phyloP scores from a whole-genome alignment of 192 early-diverging fungal species.

The Backusella sp. region DNA sequence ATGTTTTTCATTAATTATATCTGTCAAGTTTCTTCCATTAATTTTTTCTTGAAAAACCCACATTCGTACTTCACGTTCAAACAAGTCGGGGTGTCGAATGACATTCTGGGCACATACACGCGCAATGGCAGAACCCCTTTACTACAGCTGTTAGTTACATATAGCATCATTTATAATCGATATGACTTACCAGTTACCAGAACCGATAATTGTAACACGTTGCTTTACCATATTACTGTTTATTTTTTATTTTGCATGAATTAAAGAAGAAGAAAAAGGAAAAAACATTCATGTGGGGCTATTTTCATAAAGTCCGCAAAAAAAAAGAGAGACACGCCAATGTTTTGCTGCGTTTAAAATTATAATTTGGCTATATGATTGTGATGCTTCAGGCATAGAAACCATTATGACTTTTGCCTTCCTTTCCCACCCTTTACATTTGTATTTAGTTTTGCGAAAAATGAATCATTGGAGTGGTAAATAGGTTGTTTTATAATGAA shows the following conservation, averaged over 20 bases:
- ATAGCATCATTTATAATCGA: neutral
- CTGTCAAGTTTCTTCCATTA: constrained; percentile 77
- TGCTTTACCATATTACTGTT: neutral
- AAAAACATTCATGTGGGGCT: neutral
- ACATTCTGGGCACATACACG: constrained; percentile 89
- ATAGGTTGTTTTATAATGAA: too few species aligned
- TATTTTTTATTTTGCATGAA: neutral
- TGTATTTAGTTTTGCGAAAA: too few species aligned
- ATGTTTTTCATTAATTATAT: constrained; percentile 91
- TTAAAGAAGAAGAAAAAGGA: neutral
- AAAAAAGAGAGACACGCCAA: too few species aligned
- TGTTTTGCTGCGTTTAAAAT: too few species aligned
- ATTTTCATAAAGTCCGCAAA: neutral
- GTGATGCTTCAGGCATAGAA: too few species aligned
- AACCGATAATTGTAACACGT: neutral
- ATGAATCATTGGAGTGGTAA: too few species aligned
- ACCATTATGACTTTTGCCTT: too few species aligned
- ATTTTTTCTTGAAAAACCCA: constrained; percentile 95
- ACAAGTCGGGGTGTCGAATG: constrained; percentile 45
- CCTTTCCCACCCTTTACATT: too few species aligned
- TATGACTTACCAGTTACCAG: neutral
- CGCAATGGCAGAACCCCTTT: constrained; percentile 90
- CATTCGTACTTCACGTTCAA: constrained; percentile 81
- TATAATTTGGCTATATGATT: too few species aligned
- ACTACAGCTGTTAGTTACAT: neutral